Percentiles rank a stretch among this genome's conserved stretches.
Evolutionary conservation across 23 red algal genomes (phyloP).

Genomic region (Porphyridium purpureum): DNA sequence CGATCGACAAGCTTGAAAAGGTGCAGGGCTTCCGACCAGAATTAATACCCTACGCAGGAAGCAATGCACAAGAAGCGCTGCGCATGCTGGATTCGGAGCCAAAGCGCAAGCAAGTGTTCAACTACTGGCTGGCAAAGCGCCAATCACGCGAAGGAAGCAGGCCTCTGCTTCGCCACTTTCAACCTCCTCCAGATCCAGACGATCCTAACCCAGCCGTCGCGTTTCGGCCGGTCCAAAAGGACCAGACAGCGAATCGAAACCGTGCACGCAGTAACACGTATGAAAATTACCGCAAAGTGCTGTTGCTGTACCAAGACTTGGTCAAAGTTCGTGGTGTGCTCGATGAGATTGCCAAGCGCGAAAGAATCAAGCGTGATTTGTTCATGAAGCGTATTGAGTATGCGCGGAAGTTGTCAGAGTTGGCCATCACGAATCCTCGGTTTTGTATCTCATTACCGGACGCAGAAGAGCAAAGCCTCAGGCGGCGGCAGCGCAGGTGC

Average conservation of each 20-base stretch:
- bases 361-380: conserved; percentile 39
- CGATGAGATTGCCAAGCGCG: conserved; percentile 31
- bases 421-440: too few relatives aligned
- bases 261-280: conserved; percentile 57
- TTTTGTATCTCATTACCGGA: not conserved
- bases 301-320: conserved; percentile 49
- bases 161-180: conserved; percentile 43
- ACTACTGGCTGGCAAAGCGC: conserved; percentile 36
- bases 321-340: conserved; percentile 25
- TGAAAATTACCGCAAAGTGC: conserved; percentile 54
- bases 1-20: conserved; percentile 71
- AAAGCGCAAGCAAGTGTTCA: conserved; percentile 24
- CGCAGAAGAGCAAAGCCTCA: not conserved
- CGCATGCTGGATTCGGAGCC: conserved; percentile 1
- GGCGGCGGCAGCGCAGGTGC: too few relatives aligned
- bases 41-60: conserved; percentile 10
- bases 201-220: conserved; percentile 65
- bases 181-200: conserved; percentile 27
- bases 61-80: conserved; percentile 1
- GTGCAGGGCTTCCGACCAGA: conserved; percentile 25
- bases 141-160: conserved; percentile 1
- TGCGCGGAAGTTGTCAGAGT: too few relatives aligned
- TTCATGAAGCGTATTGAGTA: conserved; percentile 13
- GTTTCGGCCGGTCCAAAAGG: conserved; percentile 69
- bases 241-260: conserved; percentile 12